Base-by-base conservation (phyloP, 371 early-diverging fungal species). In the Lichtheimia corymbifera region DNA sequence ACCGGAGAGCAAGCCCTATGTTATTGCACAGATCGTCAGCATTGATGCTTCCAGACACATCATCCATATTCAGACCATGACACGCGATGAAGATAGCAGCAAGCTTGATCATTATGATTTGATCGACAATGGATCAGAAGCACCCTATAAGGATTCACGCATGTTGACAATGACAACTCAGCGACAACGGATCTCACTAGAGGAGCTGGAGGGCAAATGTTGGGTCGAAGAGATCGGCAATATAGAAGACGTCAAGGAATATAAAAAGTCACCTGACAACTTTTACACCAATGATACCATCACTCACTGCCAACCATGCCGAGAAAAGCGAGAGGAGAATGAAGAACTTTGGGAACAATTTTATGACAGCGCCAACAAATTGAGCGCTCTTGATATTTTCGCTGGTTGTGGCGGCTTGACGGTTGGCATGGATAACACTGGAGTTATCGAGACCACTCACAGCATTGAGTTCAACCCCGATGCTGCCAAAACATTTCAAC, bases 351-450 rank as follows among this genome's bases (percentile, higher is more conserved):
- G 14, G 1, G 13, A 42, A 12, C 27, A 57, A 7, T 62, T 59
- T 13, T 15, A 51, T n/a, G 15, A 45, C 4, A 28, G 30, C 0
- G 5, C 5, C 5, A 13, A 45, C 27, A 68, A 71, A 45, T 72
- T 84, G 17, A 64, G 65, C 2, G 86, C 84, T 0, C 62, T 88
- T 25, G 88, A 88, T 63, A 72, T 88, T 44, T 88, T 88, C 56
- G 77, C 84, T 11, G 88, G 88, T 5, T 88, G 87, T 58, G 88
- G 88, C 15, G 88, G 88, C 0, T 58, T 88, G 22, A 84, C 87
- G 0, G 70, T 68, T 24, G 88, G 88, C 43, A 70, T 88, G 76
- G 80, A 87, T n/a, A 54, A 70, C 50, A 68, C 76, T 0, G 82
- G 80, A 0, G 58, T 80, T 5, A 70, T 83, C 22, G 77, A 87